Evolutionary conservation across 768 basidiomycete species (phyloP).

Genomic region (Kwoniella mangroviensis): DNA sequence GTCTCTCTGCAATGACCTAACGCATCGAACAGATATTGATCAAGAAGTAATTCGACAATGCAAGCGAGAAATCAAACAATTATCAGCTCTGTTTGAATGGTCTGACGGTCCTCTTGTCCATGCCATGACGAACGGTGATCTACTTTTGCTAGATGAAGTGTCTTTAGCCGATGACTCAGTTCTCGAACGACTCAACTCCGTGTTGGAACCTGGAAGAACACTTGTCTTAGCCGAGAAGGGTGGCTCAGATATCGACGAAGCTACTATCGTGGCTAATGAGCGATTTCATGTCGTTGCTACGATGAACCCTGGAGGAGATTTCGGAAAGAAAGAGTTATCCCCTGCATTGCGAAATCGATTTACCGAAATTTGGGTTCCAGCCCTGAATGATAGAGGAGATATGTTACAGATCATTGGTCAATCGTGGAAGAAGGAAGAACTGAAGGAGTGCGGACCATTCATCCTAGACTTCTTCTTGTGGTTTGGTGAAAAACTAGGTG

Average conservation of each 20-base stretch:
- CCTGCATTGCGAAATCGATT: conserved; percentile 96
- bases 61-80: conserved; percentile 53
- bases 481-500: conserved; percentile 67
- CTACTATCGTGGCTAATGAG: conserved; percentile 68
- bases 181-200: conserved; percentile 93
- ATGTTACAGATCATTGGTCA: conserved; percentile 74
- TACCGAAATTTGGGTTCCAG: conserved; percentile 98
- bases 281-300: conserved; percentile 90
- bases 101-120: conserved; percentile 93
- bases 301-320: conserved; percentile 99
- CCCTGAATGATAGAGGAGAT: conserved; percentile 73
- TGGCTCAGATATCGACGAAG: conserved; percentile 71
- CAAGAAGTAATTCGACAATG: conserved; percentile 59
- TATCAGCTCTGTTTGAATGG: conserved; percentile 92
- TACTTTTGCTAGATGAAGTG: conserved; percentile 93
- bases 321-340: conserved; percentile 97
- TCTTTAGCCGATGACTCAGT: conserved; percentile 98
- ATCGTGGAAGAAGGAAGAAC: conserved; percentile 67
- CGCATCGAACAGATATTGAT: conserved; percentile 62
- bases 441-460: conserved; percentile 66
- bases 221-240: conserved; percentile 93
- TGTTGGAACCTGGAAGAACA: conserved; percentile 85
- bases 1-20: conserved; percentile 40
- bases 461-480: conserved; percentile 82
- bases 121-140: conserved; percentile 81